Evolutionary conservation across 2,329 filamentous ascomycete species (phyloP).

Genomic region (Dothistroma septosporum): DNA sequence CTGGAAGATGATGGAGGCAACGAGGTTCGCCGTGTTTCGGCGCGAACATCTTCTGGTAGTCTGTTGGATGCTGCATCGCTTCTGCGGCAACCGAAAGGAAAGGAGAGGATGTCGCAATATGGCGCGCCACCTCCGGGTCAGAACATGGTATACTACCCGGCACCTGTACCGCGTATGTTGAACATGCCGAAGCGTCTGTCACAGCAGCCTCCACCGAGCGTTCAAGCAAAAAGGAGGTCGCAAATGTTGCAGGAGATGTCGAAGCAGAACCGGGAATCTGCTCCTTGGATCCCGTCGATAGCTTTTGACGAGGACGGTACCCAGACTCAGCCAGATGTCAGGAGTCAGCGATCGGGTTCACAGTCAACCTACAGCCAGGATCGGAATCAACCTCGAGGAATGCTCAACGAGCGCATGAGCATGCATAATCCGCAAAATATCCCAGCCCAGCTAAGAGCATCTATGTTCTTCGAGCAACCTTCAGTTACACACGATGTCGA

Average conservation of each 20-base stretch:
- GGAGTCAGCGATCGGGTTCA: conserved; percentile 15
- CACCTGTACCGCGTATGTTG: conserved; percentile 87
- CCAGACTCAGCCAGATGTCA: conserved; percentile 1
- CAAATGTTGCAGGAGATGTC: conserved; percentile 58
- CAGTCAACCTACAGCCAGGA: conserved; percentile 9
- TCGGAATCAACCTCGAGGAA: conserved; percentile 15
- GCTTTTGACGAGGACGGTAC: conserved; percentile 17
- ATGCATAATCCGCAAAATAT: conserved; percentile 48
- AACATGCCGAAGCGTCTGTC: conserved; percentile 88
- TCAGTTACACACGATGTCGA: conserved; percentile 53
- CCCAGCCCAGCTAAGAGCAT: conserved; percentile 84
- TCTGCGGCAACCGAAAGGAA: conserved; percentile 27
- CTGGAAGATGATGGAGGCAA: conserved; percentile 33
- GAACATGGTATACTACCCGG: conserved; percentile 91
- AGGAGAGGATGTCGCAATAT: conserved; percentile 52
- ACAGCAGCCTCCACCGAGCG: conserved; percentile 60
- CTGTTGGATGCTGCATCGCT: conserved; percentile 28
- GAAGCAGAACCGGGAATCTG: conserved; percentile 51
- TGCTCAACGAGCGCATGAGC: conserved; percentile 35
- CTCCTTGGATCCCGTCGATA: conserved; percentile 41
- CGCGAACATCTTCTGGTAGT: conserved; percentile 29
- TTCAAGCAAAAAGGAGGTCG: conserved; percentile 67
- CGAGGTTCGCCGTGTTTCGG: conserved; percentile 31
- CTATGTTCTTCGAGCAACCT: conserved; percentile 77
- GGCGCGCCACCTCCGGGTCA: conserved; percentile 61